phyloP scores from a whole-genome alignment of 257 asterid genomes.

The Gentiana straminea region DNA sequence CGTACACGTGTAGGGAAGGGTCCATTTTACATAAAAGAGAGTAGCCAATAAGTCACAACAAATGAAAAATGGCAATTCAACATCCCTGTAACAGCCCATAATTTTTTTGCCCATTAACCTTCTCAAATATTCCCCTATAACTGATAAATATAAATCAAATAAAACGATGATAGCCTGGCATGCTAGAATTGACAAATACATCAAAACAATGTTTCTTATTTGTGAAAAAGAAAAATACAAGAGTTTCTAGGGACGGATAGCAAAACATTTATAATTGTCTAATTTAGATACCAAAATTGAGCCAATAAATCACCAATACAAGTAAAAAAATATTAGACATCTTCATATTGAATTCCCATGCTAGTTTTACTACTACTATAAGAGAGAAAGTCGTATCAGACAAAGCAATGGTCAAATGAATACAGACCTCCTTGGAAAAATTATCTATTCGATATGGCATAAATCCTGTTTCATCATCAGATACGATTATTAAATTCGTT shows the following conservation, averaged over 20 bases:
- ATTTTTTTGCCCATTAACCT: too few relatives aligned
- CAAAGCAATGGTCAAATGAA: conserved; percentile 2
- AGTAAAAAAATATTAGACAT: neutral
- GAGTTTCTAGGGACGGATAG: too few relatives aligned
- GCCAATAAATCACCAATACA: neutral
- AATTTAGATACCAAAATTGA: neutral
- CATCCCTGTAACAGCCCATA: too few relatives aligned
- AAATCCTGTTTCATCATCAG: conserved; percentile 90
- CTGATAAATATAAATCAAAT: neutral
- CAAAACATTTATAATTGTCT: neutral
- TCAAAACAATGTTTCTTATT: neutral
- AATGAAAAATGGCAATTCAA: too few relatives aligned
- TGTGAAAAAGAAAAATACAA: too few relatives aligned
- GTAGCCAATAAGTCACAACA: too few relatives aligned
- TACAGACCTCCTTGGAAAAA: conserved; percentile 88
- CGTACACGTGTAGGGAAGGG: too few relatives aligned
- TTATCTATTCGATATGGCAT: conserved; percentile 98
- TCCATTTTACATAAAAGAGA: too few relatives aligned
- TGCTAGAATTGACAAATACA: neutral
- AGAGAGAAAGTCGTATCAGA: neutral
- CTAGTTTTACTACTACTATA: neutral
- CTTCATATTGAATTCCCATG: neutral
- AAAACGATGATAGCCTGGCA: too few relatives aligned
- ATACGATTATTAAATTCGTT: conserved; percentile 76
- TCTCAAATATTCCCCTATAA: too few relatives aligned